Evolutionary conservation across 805 yeast species (phyloP).

Genomic region (Candida pseudoglaebosa): DNA sequence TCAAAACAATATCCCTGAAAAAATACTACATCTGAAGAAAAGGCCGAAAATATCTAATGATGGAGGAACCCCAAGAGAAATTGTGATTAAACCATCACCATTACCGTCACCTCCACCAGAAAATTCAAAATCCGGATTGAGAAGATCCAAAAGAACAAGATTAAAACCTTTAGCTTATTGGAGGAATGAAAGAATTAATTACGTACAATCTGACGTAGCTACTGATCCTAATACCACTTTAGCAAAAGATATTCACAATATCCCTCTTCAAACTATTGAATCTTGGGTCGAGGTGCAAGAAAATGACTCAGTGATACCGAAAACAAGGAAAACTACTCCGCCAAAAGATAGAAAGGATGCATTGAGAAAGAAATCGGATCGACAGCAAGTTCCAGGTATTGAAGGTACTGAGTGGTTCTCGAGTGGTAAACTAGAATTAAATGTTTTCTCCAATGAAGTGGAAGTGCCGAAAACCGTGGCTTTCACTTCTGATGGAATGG

Average conservation of each 20-base stretch:
- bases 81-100: conserved; percentile 24
- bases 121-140: conserved; percentile 43
- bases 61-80: conserved; percentile 8
- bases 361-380: conserved; percentile 8
- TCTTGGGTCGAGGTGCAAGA: conserved; percentile 54
- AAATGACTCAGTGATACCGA: conserved; percentile 12
- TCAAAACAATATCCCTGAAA: conserved; percentile 8
- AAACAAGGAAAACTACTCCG: conserved; percentile 10
- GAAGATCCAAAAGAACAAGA: conserved; percentile 64
- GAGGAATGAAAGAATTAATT: conserved; percentile 76
- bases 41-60: conserved; percentile 10
- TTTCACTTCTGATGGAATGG: conserved; percentile 57
- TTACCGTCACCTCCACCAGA: conserved; percentile 43
- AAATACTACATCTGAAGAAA: conserved; percentile 13
- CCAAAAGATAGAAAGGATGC: conserved; percentile 9
- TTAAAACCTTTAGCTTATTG: conserved; percentile 76
- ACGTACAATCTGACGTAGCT: conserved; percentile 34
- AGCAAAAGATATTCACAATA: conserved; percentile 27
- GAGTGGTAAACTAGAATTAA: conserved; percentile 36
- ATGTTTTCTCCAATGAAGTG: conserved; percentile 49
- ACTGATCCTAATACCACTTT: conserved; percentile 42
- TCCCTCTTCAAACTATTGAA: conserved; percentile 53
- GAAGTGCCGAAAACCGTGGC: conserved; percentile 47
- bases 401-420: conserved; percentile 53
- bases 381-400: conserved; percentile 35